Evolutionary conservation across 108 stramenopile species (phyloP).

Genomic region (Cyclotella atomus): DNA sequence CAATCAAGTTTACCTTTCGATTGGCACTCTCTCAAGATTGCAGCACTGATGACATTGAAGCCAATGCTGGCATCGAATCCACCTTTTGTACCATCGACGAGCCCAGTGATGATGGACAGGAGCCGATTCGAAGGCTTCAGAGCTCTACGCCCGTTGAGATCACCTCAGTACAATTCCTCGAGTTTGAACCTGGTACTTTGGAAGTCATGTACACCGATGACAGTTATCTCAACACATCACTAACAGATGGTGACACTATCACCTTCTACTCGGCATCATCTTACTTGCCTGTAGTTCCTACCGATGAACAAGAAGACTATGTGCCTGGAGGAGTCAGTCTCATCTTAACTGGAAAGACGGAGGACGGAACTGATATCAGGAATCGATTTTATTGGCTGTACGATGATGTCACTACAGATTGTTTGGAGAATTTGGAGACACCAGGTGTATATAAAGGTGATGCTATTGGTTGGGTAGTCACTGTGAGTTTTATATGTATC

Average conservation of each 20-base stretch:
- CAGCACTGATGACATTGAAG: conserved; percentile 12
- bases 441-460: conserved; percentile 26
- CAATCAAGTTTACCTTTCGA: conserved; percentile 21
- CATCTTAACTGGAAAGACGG: conserved; percentile 34
- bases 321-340: conserved; percentile 39
- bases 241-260: conserved; percentile 13
- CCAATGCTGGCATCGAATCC: conserved; percentile 18
- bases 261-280: conserved; percentile 27
- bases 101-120: neutral
- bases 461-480: conserved; percentile 39
- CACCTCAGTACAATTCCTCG: conserved; percentile 43
- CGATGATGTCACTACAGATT: conserved; percentile 1
- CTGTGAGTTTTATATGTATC: no score
- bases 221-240: conserved; percentile 17
- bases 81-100: conserved; percentile 30
- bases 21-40: conserved; percentile 22
- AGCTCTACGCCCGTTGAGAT: conserved; percentile 21
- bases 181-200: conserved; percentile 22
- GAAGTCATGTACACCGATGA: conserved; percentile 37
- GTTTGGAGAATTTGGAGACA: conserved; percentile 7
- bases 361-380: conserved; percentile 18
- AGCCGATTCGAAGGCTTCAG: conserved; percentile 4
- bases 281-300: conserved; percentile 5
- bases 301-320: conserved; percentile 14
- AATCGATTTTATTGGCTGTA: conserved; percentile 44